Evolutionary conservation across 169 alveolate genomes (phyloP), one percentile per base, ranked within the genome.

Genomic region (Babesia divergens): DNA sequence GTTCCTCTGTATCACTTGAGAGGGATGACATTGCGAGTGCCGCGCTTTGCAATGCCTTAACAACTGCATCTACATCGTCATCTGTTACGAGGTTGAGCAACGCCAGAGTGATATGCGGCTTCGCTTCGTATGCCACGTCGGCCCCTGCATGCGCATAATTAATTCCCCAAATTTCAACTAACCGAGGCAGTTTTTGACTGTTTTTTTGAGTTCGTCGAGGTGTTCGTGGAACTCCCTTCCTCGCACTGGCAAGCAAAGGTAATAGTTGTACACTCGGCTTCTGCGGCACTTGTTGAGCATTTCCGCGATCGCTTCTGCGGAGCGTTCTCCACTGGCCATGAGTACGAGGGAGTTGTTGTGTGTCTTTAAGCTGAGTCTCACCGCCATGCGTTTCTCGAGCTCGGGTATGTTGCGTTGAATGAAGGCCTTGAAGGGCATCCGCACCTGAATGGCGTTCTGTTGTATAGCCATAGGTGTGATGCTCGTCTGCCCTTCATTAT

Each of bases 41-140:
- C 44, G 86, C 67, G 18, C 47, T 46, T 65, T 68, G 80, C 46
- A 77, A 50, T 22, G 74, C 86, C 47, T 43, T 52, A 4, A 77
- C 82, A 5, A 77, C 74, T 9, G 69, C 70, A 31, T 77, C 64
- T 9, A 77, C 46, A 38, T 77, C 86, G 26, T 66, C 58, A 35
- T 80, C 83, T 0, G 88, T 80, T 14, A 80, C 88, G 6, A 80
- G 70, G 59, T 71, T 80, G 20, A 80, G 46, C 28, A 80, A 46
- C 14, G 82, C 80, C 60, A 80, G 65, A 6, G 88, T 80, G 7
- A 80, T 59, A 40, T 80, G 88, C 4, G 88, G 88, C 28, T 83
- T 37, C 62, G 20, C 34, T 35, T 69, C 83, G 26, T 55, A 77
- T 1, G 67, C 26, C 14, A 47, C 79, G 3, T 49, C 42, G 1